Conservation (phyloP, 2,329 filamentous ascomycete genomes). For the Nothophoma quercina region DNA sequence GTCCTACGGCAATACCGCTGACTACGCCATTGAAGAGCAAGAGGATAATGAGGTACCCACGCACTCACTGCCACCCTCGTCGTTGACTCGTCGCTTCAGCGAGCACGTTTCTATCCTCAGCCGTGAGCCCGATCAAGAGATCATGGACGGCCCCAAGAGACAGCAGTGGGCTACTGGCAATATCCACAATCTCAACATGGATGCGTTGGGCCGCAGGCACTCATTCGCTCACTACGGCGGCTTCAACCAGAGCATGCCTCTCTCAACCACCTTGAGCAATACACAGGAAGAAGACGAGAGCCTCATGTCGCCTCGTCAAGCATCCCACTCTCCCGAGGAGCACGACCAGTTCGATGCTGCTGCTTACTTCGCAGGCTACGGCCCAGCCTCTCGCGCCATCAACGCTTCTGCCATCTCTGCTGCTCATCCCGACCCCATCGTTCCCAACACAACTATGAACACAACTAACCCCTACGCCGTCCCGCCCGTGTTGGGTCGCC, state of each 20-base stretch:
- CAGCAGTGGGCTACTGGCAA: slow-evolving; percentile 41
- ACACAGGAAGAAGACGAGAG: slow-evolving; percentile 45
- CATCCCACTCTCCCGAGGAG: slow-evolving; percentile 59
- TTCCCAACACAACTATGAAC: slow-evolving; percentile 31
- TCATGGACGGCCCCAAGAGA: slow-evolving; percentile 33
- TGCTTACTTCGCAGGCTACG: slow-evolving; percentile 50
- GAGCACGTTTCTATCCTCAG: slow-evolving; percentile 38
- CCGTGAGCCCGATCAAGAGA: slow-evolving; percentile 35
- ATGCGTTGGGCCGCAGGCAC: slow-evolving; percentile 74
- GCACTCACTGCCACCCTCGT: slow-evolving; percentile 42
- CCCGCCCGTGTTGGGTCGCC: slow-evolving; percentile 40
- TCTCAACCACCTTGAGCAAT: slow-evolving; percentile 36
- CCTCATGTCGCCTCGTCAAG: slow-evolving; percentile 33
- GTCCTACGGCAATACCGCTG: slow-evolving; percentile 65
- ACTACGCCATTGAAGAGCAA: slow-evolving; percentile 76
- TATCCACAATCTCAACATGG: slow-evolving; percentile 29
- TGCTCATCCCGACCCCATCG: slow-evolving; percentile 44
- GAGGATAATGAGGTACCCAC: slow-evolving; percentile 68
- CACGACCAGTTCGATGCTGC: slow-evolving; percentile 60
- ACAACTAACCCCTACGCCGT: slow-evolving; percentile 45
- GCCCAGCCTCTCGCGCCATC: slow-evolving; percentile 45
- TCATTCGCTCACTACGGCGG: slow-evolving; percentile 67
- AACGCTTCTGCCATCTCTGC: slow-evolving; percentile 47
- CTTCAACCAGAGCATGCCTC: slow-evolving; percentile 34
- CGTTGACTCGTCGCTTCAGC: slow-evolving; percentile 47